Base-by-base conservation (phyloP, 202 grass and related monocot species). In the Schoenoplectus tabernaemontani region DNA sequence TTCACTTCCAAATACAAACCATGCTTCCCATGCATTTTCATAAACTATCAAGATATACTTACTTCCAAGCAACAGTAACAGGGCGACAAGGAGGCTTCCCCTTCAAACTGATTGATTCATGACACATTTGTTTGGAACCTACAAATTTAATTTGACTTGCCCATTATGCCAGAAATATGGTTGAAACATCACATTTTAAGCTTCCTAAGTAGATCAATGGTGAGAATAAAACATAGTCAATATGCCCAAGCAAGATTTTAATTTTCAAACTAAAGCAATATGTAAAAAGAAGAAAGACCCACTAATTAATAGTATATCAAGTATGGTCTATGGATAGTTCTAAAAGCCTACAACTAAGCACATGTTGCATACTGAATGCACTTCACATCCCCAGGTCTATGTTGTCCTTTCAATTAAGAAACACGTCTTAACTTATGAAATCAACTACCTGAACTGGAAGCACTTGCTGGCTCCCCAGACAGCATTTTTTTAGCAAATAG, bases 21-120 rank as follows among this genome's bases (percentile, higher is more conserved):
- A 15, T 32, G 13, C 68, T 67, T 72, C 30, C 50, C 61, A 64
- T 64, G 33, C 33, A 64, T 37, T 64, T 38, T n/a, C 33, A 37
- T 17, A 38, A 63, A 64, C 7, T 64, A n/a, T 38, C 16, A 64
- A 42, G n/a, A 67, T 22, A 4, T n/a, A 74, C 69, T 74, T 74
- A 74, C 70, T 74, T 74, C 70, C 70, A 74, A 33, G 44, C 44
- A 74, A 36, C n/a, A 74, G 20, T 10, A 54, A 16, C 46, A 53
- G 1, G 44, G 28, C 7, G 15, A 53, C 19, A 74, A 15, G 46
- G 69, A 74, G 54, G 46, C 16, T 33, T 44, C 5, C 28, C 26
- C 26, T 74, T 54, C 44, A 53, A 53, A 74, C 15, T 15, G 3
- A 12, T 16, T 15, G 15, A 10, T 47, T 48, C 11, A 42, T 34